Evolutionary conservation across 2,329 filamentous ascomycete species (phyloP).

Genomic region (Elsinoe fawcettii): DNA sequence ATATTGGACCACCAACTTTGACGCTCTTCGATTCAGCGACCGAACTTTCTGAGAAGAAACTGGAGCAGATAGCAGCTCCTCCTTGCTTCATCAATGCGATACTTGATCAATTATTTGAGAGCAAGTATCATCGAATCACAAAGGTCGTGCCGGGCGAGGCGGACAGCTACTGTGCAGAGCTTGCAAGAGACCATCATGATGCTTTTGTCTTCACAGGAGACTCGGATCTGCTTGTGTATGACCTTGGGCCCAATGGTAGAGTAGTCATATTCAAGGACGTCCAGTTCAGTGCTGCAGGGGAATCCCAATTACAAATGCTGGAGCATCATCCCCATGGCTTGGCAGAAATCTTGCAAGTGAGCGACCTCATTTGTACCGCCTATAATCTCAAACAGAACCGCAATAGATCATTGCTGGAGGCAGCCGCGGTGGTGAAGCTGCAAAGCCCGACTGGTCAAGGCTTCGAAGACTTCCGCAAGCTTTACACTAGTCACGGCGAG

Average conservation of each 20-base stretch:
- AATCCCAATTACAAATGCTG: constrained; percentile 19
- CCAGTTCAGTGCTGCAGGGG: constrained; percentile 26
- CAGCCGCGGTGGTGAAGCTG: constrained; percentile 23
- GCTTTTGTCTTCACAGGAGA: constrained; percentile 68
- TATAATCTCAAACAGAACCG: constrained; percentile 33
- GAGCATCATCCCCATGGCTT: constrained; percentile 39
- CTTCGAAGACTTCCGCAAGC: constrained; percentile 26
- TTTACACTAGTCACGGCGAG: constrained; percentile 15
- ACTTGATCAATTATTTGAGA: constrained; percentile 58
- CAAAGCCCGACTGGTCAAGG: constrained; percentile 19
- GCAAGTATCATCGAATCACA: constrained; percentile 35
- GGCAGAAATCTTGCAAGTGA: constrained; percentile 38
- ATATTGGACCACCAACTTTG: constrained; percentile 8
- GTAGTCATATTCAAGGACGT: constrained; percentile 65
- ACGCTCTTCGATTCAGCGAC: constrained; percentile 19
- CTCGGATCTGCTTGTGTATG: constrained; percentile 73
- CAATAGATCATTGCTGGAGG: constrained; percentile 26
- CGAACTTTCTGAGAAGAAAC: constrained; percentile 17
- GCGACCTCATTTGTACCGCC: constrained; percentile 33
- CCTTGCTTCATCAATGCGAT: constrained; percentile 71
- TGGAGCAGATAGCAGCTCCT: constrained; percentile 43
- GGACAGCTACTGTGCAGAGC: constrained; percentile 67
- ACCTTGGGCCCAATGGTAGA: constrained; percentile 53
- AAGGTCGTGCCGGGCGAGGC: constrained; percentile 74
- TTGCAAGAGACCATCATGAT: constrained; percentile 49